Percentiles rank a stretch among this genome's conserved stretches.
phyloP scores from a whole-genome alignment of 176 grass and related monocot genomes.

The Ensete glaucum region DNA sequence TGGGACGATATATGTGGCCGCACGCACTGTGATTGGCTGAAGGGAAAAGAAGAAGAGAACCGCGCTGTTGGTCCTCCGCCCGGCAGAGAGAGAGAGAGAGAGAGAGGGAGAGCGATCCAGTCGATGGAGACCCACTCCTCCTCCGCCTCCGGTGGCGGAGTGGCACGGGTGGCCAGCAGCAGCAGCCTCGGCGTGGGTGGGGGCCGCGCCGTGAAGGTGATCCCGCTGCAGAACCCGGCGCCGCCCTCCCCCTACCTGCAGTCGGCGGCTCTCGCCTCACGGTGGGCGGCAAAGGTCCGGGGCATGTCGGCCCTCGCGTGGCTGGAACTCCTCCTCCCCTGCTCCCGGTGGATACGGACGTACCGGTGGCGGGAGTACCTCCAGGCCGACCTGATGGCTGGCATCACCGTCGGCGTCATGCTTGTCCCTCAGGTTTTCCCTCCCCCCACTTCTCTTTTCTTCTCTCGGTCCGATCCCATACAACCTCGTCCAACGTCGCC shows the following conservation, averaged over 20 bases:
- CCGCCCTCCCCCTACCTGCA: constrained; percentile 7
- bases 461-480: not conserved
- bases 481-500: not conserved
- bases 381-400: constrained; percentile 72
- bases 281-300: constrained; percentile 30
- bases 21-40: too few species aligned
- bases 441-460: not conserved
- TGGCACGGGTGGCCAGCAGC: not conserved
- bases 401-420: constrained; percentile 93
- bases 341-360: constrained; percentile 51
- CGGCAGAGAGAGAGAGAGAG: not conserved
- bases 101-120: not conserved
- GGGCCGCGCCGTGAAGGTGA: constrained; percentile 47
- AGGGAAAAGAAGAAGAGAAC: too few species aligned
- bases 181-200: constrained; percentile 13
- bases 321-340: constrained; percentile 48
- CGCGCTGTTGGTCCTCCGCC: not conserved
- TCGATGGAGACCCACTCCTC: not conserved
- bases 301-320: constrained; percentile 52
- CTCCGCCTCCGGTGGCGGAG: not conserved
- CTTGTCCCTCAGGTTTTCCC: constrained; percentile 73
- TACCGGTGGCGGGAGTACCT: constrained; percentile 68
- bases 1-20: too few species aligned
- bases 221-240: constrained; percentile 54
- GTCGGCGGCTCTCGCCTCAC: constrained; percentile 14